phyloP scores from a whole-genome alignment of 2,329 filamentous ascomycete genomes.

The Cladosporium sp. region DNA sequence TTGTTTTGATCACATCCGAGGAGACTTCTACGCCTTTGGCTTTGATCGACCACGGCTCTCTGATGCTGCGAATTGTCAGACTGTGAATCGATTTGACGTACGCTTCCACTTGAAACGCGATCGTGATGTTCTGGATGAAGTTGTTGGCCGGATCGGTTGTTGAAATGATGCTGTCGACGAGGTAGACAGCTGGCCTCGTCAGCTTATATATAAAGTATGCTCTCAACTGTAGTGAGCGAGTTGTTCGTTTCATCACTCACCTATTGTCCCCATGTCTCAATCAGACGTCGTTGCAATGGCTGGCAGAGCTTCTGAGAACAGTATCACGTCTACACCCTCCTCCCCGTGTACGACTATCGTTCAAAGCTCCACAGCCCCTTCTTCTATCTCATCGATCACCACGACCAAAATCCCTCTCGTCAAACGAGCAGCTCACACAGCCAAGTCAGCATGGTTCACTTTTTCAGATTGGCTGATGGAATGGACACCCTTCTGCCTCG shows the following conservation, averaged over 20 bases:
- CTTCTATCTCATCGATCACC: neutral
- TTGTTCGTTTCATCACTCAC: neutral
- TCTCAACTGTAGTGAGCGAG: too few species aligned
- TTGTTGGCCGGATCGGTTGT: neutral
- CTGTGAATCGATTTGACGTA: neutral
- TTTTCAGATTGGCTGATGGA: slow-evolving; percentile 37
- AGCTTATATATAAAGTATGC: neutral
- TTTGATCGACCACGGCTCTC: neutral
- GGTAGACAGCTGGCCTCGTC: neutral
- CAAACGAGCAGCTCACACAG: neutral
- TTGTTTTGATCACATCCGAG: neutral
- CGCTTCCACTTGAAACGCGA: neutral
- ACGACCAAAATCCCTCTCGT: neutral
- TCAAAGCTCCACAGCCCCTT: neutral
- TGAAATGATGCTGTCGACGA: neutral
- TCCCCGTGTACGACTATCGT: neutral
- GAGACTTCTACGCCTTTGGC: neutral
- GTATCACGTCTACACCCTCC: neutral
- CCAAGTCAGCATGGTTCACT: slow-evolving; percentile 24
- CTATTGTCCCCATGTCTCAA: neutral
- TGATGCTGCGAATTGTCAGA: neutral
- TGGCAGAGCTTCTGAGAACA: neutral
- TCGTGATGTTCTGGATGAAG: neutral
- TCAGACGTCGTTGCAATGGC: neutral
- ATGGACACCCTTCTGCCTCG: slow-evolving; percentile 36